Percentiles rank a stretch among this genome's conserved stretches.
Conservation (phyloP, 257 asterid species). For the Handroanthus guayacan region DNA sequence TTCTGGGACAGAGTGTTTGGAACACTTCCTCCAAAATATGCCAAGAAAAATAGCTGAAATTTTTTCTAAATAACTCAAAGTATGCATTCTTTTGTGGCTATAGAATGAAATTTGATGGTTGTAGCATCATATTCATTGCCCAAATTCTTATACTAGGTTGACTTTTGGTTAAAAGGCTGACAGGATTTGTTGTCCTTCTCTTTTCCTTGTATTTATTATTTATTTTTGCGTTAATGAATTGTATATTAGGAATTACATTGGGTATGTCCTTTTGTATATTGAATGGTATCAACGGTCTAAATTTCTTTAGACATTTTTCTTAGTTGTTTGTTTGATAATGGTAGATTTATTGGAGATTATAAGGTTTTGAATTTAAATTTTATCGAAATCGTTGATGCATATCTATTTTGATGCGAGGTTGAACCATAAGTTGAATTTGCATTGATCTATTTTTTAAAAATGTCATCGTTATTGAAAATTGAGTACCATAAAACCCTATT, state of each 20-base stretch:
- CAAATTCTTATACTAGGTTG: not conserved
- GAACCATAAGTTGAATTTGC: too few species aligned
- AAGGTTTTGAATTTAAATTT: too few species aligned
- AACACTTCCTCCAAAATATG: constrained; percentile 63
- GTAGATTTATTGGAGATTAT: too few species aligned
- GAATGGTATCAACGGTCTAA: not conserved
- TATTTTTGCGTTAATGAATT: not conserved
- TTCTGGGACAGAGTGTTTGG: constrained; percentile 88
- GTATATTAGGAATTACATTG: not conserved
- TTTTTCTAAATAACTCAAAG: constrained; percentile 6
- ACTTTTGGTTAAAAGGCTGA: constrained; percentile 28
- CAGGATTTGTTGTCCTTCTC: constrained; percentile 2
- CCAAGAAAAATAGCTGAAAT: constrained; percentile 49
- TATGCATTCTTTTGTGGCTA: constrained; percentile 10
- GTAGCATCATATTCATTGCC: not conserved
- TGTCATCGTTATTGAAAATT: too few species aligned
- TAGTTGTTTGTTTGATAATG: not conserved
- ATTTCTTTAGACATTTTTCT: not conserved
- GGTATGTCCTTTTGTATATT: not conserved
- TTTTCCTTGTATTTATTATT: not conserved
- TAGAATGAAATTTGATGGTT: constrained; percentile 19
- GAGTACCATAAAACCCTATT: too few species aligned
- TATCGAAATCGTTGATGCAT: too few species aligned
- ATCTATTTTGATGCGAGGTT: too few species aligned
- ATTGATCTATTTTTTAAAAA: too few species aligned